These are phyloP conservation scores for Hygrophorus russula DNA, from an alignment of 768 basidiomycete genomes.

Conservation along the genomic window DNA sequence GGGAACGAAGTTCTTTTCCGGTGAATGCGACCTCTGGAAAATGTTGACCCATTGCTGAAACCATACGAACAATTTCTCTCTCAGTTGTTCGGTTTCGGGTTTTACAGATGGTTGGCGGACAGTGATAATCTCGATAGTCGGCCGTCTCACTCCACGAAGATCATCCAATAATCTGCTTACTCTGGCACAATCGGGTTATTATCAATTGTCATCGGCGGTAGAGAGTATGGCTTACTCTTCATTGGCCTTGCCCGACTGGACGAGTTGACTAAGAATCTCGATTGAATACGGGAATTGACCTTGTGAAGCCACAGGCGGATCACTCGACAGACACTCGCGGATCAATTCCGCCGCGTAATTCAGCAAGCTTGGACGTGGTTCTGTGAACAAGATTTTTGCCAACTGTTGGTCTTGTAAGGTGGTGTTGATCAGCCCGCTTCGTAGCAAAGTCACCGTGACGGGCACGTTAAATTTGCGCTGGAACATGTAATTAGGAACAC, in stretches of 20 bases:
- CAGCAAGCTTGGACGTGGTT: constrained; percentile 66
- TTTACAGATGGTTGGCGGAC: constrained; percentile 41
- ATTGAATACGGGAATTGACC: constrained; percentile 71
- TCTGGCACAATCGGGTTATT: constrained; percentile 24
- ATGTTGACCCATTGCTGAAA: constrained; percentile 95
- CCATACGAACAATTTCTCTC: constrained; percentile 67
- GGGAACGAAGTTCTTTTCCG: constrained; percentile 91
- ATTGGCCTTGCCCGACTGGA: constrained; percentile 65
- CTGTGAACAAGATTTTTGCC: constrained; percentile 71
- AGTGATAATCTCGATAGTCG: constrained; percentile 24
- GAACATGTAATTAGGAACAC: constrained; percentile 7
- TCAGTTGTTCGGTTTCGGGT: constrained; percentile 63
- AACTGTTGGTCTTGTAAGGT: constrained; percentile 82
- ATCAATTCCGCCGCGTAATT: constrained; percentile 78
- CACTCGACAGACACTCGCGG: constrained; percentile 73
- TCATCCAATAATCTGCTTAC: constrained; percentile 71
- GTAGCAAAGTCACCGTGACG: constrained; percentile 82
- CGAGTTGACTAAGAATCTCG: constrained; percentile 68
- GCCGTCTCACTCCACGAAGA: constrained; percentile 54
- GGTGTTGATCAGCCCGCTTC: constrained; percentile 69
- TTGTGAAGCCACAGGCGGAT: constrained; percentile 73
- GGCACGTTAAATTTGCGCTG: constrained; percentile 95
- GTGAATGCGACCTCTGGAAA: constrained; percentile 81
- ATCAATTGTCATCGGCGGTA: neutral
- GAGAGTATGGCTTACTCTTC: constrained; percentile 54